These are phyloP conservation scores for Vishniacozyma victoriae DNA, from an alignment of 768 basidiomycete species.

Conservation along the genomic window DNA sequence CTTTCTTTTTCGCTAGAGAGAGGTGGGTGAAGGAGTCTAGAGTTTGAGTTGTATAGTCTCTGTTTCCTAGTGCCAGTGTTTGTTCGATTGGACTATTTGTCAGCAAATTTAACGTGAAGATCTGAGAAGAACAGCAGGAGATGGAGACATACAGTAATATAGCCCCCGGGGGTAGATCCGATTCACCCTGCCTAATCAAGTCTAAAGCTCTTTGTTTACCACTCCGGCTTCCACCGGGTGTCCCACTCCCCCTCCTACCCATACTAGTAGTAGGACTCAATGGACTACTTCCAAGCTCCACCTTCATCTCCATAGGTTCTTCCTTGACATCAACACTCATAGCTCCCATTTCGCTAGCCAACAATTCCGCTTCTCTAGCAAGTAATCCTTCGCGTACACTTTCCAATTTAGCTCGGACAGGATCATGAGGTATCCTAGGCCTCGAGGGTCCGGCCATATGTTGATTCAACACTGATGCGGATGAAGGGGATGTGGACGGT, in stretches of 20 bases:
- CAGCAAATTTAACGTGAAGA: not conserved
- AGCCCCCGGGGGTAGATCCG: constrained; percentile 15
- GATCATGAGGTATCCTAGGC: constrained; percentile 12
- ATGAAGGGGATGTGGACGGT: not conserved
- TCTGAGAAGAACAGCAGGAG: not conserved
- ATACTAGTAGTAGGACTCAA: not conserved
- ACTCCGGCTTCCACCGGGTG: constrained; percentile 3
- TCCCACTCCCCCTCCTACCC: not conserved
- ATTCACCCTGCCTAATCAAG: constrained; percentile 14
- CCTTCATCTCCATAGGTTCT: too few species aligned
- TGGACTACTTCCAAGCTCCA: not conserved
- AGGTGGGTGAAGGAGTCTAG: constrained; percentile 16
- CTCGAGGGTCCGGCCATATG: not conserved
- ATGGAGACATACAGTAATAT: constrained; percentile 28
- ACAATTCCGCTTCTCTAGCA: constrained; percentile 27
- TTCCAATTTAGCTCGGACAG: constrained; percentile 25
- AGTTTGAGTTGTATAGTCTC: constrained; percentile 30
- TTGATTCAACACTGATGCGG: not conserved
- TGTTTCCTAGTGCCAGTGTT: constrained; percentile 17
- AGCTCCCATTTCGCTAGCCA: constrained; percentile 9
- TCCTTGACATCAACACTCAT: too few species aligned
- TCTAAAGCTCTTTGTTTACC: constrained; percentile 26
- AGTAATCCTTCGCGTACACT: constrained; percentile 13
- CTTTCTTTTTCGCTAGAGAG: too few species aligned
- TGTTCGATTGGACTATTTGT: constrained; percentile 23